These are phyloP conservation scores for Simmondsia chinensis DNA, from an alignment of 148 eudicot species.

Conservation along the genomic window DNA sequence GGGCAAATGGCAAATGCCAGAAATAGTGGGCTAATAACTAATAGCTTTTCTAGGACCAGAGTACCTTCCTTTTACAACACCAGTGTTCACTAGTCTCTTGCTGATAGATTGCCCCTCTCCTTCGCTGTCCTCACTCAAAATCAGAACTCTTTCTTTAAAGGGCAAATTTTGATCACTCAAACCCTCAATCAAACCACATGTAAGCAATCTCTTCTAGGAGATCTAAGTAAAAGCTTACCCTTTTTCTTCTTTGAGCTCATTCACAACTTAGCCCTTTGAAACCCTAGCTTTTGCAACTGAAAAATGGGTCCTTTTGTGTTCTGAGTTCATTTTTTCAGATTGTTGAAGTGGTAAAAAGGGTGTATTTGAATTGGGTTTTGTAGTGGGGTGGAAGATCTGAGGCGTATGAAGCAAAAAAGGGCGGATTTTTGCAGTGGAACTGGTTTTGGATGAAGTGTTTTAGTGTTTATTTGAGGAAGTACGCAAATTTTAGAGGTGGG, in stretches of 20 bases:
- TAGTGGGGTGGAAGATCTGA: constrained; percentile 18
- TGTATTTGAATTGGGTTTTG: not conserved
- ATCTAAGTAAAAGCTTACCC: no score
- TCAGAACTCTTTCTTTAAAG: no score
- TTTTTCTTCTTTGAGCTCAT: not conserved
- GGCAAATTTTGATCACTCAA: no score
- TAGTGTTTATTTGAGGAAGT: constrained; percentile 1
- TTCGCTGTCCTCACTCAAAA: no score
- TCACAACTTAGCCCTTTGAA: not conserved
- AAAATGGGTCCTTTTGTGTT: constrained; percentile 2
- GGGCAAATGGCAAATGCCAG: not conserved
- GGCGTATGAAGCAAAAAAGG: constrained; percentile 29
- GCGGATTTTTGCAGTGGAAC: constrained; percentile 21
- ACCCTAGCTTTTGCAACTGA: constrained; percentile 8
- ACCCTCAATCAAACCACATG: no score
- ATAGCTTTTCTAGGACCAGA: not conserved
- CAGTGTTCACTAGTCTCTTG: no score
- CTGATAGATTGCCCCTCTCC: no score
- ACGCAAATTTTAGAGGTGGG: constrained; percentile 11
- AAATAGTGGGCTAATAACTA: constrained; percentile 2
- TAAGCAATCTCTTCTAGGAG: not conserved
- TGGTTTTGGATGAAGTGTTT: constrained; percentile 24
- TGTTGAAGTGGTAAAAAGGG: not conserved
- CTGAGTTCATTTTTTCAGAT: not conserved
- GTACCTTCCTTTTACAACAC: no score